Percentiles rank a stretch among this genome's conserved stretches.
phyloP scores from a whole-genome alignment of 73 alveolate species.

The Diophrys appendiculata region DNA sequence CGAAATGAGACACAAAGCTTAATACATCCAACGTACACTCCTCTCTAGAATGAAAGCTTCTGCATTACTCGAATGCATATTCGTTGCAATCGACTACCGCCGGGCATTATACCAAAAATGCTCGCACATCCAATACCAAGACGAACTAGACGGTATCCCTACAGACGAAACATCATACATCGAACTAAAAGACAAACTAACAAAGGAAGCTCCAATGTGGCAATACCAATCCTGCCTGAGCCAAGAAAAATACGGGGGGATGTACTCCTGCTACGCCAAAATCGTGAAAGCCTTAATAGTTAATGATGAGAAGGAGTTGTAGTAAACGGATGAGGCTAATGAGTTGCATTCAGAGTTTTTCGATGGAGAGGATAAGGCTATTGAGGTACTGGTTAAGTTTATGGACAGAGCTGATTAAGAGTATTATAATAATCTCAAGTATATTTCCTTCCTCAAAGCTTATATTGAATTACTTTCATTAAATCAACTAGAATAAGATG shows the following conservation, averaged over 20 bases:
- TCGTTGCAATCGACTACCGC: background rate
- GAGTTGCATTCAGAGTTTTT: background rate
- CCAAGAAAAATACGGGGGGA: no score
- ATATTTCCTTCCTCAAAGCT: conserved; percentile 8
- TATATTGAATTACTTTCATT: background rate
- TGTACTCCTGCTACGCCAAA: no score
- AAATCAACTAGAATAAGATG: background rate
- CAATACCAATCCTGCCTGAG: no score
- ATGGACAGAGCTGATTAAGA: conserved; percentile 23
- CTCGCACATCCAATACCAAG: background rate
- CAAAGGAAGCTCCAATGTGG: no score
- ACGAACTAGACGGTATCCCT: background rate
- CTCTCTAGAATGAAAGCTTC: background rate
- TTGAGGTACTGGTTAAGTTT: background rate
- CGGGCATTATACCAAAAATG: background rate
- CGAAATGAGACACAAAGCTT: background rate
- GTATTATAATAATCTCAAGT: conserved; percentile 10
- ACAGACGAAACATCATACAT: background rate
- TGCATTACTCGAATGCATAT: background rate
- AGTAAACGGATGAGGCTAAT: background rate
- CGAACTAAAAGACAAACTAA: background rate
- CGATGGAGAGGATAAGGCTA: background rate
- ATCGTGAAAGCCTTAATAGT: no score
- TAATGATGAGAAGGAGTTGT: background rate
- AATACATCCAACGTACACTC: background rate